phyloP scores from a whole-genome alignment of 164 flowering plant genomes.

The Kingdonia uniflora region DNA sequence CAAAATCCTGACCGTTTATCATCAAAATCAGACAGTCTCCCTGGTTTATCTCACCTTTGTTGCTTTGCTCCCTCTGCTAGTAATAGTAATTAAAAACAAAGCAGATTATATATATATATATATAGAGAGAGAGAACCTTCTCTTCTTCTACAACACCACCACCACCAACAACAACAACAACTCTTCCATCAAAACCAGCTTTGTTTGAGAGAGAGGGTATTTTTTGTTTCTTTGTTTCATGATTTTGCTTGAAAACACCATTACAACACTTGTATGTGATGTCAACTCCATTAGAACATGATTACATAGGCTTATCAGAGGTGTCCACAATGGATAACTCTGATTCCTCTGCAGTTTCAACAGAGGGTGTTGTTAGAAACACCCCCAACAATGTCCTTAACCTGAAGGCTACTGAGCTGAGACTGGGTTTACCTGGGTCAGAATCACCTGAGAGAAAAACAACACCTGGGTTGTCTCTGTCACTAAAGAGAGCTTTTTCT shows the following conservation, averaged over 20 bases:
- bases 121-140: background rate
- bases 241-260: too few species aligned
- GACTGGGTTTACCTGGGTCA: conserved; percentile 90
- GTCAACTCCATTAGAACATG: conserved; percentile 51
- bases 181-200: background rate
- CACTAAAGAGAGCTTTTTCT: conserved; percentile 54
- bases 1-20: too few species aligned
- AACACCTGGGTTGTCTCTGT: conserved; percentile 5
- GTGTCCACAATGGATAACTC: conserved; percentile 39
- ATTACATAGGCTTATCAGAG: conserved; percentile 68
- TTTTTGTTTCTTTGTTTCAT: too few species aligned
- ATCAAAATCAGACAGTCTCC: too few species aligned
- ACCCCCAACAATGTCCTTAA: conserved; percentile 26
- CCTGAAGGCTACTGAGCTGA: conserved; percentile 71
- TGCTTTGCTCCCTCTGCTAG: too few species aligned
- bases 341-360: conserved; percentile 20
- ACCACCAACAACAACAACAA: too few species aligned
- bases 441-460: conserved; percentile 50
- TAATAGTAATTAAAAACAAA: too few species aligned
- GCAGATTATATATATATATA: too few species aligned
- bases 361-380: conserved; percentile 12
- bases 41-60: too few species aligned
- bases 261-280: too few species aligned
- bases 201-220: too few species aligned
- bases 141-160: background rate